Base-by-base conservation (phyloP, 495 filamentous ascomycete genomes). In the Alectoria sarmentosa region DNA sequence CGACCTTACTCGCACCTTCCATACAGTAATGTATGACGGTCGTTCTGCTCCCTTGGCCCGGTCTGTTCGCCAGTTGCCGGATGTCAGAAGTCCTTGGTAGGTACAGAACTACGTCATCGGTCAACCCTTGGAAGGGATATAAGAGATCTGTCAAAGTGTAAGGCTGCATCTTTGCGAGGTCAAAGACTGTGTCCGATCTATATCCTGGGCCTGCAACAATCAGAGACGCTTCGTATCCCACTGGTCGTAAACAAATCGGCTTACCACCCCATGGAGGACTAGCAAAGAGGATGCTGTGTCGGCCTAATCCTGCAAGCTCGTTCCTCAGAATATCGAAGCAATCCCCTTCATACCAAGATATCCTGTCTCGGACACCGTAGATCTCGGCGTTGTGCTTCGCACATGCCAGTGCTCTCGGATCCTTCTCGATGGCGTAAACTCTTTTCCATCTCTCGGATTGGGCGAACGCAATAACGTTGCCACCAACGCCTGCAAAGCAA, bases 391-490 rank as follows among this genome's bases (percentile, higher is more conserved):
- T 98, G 70, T 93, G 88, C 76, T 93, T 91, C 41, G 90, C 94
- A 76, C 94, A 98, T 56, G 85, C 82, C 3, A 98, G 79, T 8
- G 88, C 88, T 3, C 81, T 76, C 17, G 87, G 79, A 70, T 96
- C 84, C 61, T 86, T 88, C 76, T 98, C 94, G 70, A 98, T 88
- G 39, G 89, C 91, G 71, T 96, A 90, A 56, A 98, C 82, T 57
- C 83, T 86, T 37, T 84, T 80, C 88, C 91, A 98, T 59, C 84
- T 82, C 14, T 82, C 83, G 5, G 87, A 87, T 11, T 84, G 78
- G 19, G 94, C 94, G 70, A 98, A 96, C 37, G 92, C 90, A 66
- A 98, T 98, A n/a, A 87, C 82, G 72, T 98, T 98, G 59, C 92
- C 94, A 21, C 94, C 94, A 13, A 91, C 90, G 38, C 94, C 94